Conservation (phyloP, 176 grass and related monocot genomes). For the Panicum miliaceum region DNA sequence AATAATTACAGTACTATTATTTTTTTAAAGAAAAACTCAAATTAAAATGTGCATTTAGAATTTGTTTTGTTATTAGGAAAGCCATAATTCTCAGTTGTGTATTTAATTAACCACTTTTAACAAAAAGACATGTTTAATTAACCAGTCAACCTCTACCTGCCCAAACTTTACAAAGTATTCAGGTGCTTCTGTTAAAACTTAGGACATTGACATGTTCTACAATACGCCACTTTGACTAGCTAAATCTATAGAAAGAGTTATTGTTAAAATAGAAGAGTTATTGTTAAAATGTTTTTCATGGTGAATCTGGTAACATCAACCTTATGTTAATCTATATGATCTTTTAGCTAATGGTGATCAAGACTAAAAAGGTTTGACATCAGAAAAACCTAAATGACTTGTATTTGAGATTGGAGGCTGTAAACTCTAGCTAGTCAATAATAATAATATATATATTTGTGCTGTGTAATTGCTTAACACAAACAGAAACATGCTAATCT, state of each 20-base stretch:
- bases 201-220: neutral
- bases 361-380: neutral
- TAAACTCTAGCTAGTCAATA: neutral
- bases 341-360: neutral
- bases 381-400: neutral
- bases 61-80: neutral
- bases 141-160: no score
- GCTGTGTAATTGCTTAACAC: conserved; percentile 7
- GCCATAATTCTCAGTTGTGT: neutral
- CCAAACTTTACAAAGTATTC: no score
- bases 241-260: neutral
- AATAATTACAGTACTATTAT: neutral
- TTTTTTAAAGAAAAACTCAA: neutral
- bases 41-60: neutral
- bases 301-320: neutral
- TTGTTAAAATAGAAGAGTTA: neutral
- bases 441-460: neutral
- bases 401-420: neutral
- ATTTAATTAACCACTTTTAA: neutral
- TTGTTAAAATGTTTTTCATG: neutral
- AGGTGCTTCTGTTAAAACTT: no score
- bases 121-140: no score
- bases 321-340: neutral
- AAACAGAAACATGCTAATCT: neutral
- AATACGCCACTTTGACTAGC: neutral